Evolutionary conservation across 2,329 filamentous ascomycete genomes (phyloP), one percentile per base, ranked within the genome.

Genomic region (Aphanoascus verrucosus): DNA sequence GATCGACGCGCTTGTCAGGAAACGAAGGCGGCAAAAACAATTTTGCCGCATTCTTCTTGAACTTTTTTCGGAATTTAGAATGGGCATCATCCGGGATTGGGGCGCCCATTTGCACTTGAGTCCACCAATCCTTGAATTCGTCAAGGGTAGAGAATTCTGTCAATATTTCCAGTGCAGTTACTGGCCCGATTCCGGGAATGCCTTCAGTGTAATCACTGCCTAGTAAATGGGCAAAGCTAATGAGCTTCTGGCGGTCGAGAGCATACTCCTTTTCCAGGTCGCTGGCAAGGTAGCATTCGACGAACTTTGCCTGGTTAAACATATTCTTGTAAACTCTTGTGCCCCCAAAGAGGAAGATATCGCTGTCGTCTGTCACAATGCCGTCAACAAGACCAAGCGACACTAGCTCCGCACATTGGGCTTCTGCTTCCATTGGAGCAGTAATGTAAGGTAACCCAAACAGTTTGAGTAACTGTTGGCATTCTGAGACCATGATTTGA

Each of bases 301-400:
- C 93, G 62, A 88, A 94, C 67, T 98, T 98, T 68, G 93, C 93
- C 62, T 88, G 85, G 69, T 96, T 98, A 76, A 98, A 98, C 89
- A 98, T 94, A 74, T 98, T 98, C 69, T 98, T 98, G 77, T 98
- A 98, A 19, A 98, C 86, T 15, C 91, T 79, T 0, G 89, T 98
- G 37, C 93, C 94, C 15, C 93, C 94, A 67, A 98, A 98, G 0
- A 98, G 79, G 64, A 98, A 98, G 0, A 85, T 94, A 73, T 98
- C 93, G 2, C 86, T 94, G 66, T 98, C 93, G 63, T 98, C 93
- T 0, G 94, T 98, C 31, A 98, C 90, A 57, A 98, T 95, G 11
- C 94, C 93, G 66, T 98, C 94, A 7, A 98, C 94, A 0, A 97
- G 80, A 0, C 88, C 88, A 0, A 97, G 75, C 0, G 72, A 73